A percentile compares a stretch with the other conserved stretches of the same genome.
Conservation (phyloP, 306 rosid species). For the Chamaecrista fasciculata region DNA sequence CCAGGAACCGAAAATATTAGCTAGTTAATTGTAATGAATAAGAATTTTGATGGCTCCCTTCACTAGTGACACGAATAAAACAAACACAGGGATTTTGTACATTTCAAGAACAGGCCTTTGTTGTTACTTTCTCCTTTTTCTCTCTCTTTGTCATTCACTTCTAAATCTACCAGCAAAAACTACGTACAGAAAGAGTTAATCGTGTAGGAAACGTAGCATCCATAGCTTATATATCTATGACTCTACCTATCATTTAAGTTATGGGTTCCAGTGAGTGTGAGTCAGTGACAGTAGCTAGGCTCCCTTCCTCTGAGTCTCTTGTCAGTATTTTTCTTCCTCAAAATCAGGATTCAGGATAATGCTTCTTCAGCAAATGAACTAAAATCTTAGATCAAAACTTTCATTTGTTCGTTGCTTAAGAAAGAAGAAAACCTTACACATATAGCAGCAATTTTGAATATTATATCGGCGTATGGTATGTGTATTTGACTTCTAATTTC, state of each 20-base stretch:
- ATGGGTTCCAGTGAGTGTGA: background rate
- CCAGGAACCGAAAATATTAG: background rate
- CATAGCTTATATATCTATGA: background rate
- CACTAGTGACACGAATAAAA: background rate
- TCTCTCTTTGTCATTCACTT: constrained; percentile 10
- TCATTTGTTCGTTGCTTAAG: background rate
- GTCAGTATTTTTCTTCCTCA: background rate
- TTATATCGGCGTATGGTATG: background rate
- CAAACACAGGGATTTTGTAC: background rate
- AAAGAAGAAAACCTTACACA: background rate
- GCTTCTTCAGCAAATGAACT: background rate
- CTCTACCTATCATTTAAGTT: background rate
- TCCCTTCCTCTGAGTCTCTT: background rate
- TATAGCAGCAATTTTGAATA: background rate
- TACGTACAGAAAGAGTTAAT: background rate
- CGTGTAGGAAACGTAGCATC: background rate
- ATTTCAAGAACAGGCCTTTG: background rate
- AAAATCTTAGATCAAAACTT: background rate
- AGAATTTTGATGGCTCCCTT: background rate
- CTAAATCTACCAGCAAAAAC: background rate
- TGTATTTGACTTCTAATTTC: constrained; percentile 1
- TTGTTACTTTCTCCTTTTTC: background rate
- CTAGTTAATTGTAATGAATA: background rate
- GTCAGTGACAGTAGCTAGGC: too few species aligned
- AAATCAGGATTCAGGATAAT: background rate